These are phyloP conservation scores for Exophiala viscosa DNA, from an alignment of 2,329 filamentous ascomycete species.

Conservation along the genomic window DNA sequence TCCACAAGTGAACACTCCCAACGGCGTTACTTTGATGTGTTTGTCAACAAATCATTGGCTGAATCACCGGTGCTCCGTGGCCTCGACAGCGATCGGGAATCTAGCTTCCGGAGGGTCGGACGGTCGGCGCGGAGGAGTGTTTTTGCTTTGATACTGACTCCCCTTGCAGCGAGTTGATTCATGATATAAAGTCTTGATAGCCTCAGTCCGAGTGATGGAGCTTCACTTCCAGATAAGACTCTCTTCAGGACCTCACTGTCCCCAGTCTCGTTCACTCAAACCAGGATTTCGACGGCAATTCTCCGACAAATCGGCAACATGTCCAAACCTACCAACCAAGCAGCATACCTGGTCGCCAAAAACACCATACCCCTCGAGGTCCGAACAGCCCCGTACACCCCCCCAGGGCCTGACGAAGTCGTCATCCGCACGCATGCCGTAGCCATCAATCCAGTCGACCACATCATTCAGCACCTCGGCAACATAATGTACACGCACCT, in stretches of 20 bases:
- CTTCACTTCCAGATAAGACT: too few relatives aligned
- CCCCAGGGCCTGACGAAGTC: conserved; percentile 25
- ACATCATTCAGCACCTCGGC: conserved; percentile 31
- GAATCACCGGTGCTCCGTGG: too few relatives aligned
- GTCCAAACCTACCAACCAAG: conserved; percentile 20
- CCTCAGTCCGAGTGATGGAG: too few relatives aligned
- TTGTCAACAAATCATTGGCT: too few relatives aligned
- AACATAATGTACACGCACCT: conserved; percentile 29
- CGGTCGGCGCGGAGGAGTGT: neutral
- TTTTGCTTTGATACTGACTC: too few relatives aligned
- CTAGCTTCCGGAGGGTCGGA: neutral
- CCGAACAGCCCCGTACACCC: conserved; percentile 16
- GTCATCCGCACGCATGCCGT: conserved; percentile 29
- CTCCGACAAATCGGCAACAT: neutral
- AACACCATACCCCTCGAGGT: conserved; percentile 24
- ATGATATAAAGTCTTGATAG: too few relatives aligned
- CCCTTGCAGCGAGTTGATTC: too few relatives aligned
- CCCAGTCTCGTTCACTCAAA: too few relatives aligned
- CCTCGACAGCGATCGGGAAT: neutral
- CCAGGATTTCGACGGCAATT: too few relatives aligned
- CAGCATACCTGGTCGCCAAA: conserved; percentile 23
- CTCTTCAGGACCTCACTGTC: too few relatives aligned
- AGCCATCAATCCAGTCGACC: conserved; percentile 36
- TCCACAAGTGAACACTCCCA: too few relatives aligned
- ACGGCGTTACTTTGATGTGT: too few relatives aligned